phyloP scores from a whole-genome alignment of 2,329 filamentous ascomycete species.

The Penicillium brasilianum region DNA sequence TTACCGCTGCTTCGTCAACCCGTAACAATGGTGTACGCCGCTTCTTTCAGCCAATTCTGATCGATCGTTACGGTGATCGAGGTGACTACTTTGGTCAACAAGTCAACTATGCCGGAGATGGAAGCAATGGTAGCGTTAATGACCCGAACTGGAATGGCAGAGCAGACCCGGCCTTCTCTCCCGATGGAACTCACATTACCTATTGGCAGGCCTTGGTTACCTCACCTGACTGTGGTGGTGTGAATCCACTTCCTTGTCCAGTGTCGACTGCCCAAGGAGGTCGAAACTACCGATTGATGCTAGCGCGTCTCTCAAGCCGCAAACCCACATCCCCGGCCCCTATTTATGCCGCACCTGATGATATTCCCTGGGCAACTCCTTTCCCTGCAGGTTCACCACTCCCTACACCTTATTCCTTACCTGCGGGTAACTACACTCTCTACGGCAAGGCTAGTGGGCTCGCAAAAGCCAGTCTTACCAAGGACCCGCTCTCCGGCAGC shows the following conservation, averaged over 20 bases:
- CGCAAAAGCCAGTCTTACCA: background rate
- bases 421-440: background rate
- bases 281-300: background rate
- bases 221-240: background rate
- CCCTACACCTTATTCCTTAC: background rate
- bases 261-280: background rate
- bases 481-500: background rate
- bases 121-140: background rate
- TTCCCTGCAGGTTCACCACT: background rate
- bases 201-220: background rate
- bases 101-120: background rate
- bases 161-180: background rate
- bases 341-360: background rate
- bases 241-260: background rate
- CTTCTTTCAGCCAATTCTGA: background rate
- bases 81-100: background rate
- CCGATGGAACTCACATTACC: background rate
- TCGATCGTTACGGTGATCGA: background rate
- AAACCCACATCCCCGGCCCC: background rate
- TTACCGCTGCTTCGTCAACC: background rate
- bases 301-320: background rate
- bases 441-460: background rate
- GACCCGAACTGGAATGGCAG: background rate
- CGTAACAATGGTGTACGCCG: background rate
- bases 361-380: background rate